phyloP scores from a whole-genome alignment of 345 rosid genomes.

The Murraya koenigii region DNA sequence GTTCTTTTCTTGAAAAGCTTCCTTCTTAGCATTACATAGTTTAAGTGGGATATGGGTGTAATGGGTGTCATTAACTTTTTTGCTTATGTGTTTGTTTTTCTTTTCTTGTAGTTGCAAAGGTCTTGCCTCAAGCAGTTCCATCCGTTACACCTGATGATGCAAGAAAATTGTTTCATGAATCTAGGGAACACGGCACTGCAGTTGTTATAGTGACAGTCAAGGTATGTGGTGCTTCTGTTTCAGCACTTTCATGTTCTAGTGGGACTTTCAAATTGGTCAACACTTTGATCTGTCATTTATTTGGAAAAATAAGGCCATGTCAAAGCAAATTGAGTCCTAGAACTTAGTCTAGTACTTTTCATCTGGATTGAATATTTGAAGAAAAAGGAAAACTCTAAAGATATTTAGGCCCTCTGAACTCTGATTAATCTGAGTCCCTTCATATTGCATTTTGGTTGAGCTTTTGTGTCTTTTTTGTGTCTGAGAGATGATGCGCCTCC shows the following conservation, averaged over 20 bases:
- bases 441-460: not conserved
- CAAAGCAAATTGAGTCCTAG: not conserved
- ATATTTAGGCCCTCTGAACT: not conserved
- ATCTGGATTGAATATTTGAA: not conserved
- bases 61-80: not conserved
- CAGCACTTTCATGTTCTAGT: not conserved
- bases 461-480: not conserved
- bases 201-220: slow-evolving; percentile 33
- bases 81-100: not conserved
- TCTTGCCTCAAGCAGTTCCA: slow-evolving; percentile 34
- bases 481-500: not conserved
- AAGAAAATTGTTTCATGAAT: slow-evolving; percentile 26
- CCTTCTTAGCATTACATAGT: not conserved
- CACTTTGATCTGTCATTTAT: not conserved
- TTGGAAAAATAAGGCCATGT: not conserved
- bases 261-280: not conserved
- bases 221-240: slow-evolving; percentile 13
- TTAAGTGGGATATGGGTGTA: not conserved
- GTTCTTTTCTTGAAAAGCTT: not conserved
- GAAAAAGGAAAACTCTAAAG: not conserved
- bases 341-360: not conserved
- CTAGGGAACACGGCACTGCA: slow-evolving; percentile 28
- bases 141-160: slow-evolving; percentile 31
- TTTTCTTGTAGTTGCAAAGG: slow-evolving; percentile 27
- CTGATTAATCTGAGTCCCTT: not conserved